Evolutionary conservation across 805 yeast genomes (phyloP), one percentile per base, ranked within the genome.

Genomic region (Ogataea corticis): DNA sequence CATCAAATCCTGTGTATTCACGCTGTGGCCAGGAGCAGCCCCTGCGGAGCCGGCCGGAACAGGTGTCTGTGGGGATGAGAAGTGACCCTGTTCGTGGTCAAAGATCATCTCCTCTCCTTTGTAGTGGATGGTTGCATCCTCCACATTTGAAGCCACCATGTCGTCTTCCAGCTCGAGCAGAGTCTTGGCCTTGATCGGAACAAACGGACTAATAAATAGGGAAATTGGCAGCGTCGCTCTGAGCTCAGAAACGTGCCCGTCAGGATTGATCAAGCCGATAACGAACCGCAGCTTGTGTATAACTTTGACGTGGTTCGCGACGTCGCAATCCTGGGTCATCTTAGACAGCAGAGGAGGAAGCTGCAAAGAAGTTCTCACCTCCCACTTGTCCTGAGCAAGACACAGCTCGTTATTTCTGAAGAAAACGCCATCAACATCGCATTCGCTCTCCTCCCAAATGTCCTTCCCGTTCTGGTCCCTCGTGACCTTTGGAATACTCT

Each of bases 241-340:
- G 41, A 92, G 71, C 63, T 91, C 97, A 0, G 97, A 88, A 2
- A 85, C 82, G 61, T 92, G 98, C 2, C 96, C 96, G 63, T 90
- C 97, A 0, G 95, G 85, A 61, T 94, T 92, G 33, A 80, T 66
- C 51, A 94, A 72, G 1, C 88, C 85, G 46, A 94, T 80, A 9
- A 79, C 82, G 61, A 91, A 87, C 58, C 88, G 85, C 45, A 94
- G 67, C 67, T 90, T 91, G 68, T 94, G 99, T 45, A 96, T 79
- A 12, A 94, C 90, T 63, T 88, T 88, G 47, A 89, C 75, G 59
- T 82, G 79, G 21, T 75, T 75, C 27, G 75, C 68, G 31, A 94
- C 72, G 48, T 82, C 85, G 59, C 92, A 87, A 66, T 94, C 98
- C 66, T 91, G 99, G 2, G 96, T 85, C 55, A 91, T 78, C 55